These are phyloP conservation scores for Kwoniella dejecticola DNA, from an alignment of 768 basidiomycete species.

Conservation along the genomic window DNA sequence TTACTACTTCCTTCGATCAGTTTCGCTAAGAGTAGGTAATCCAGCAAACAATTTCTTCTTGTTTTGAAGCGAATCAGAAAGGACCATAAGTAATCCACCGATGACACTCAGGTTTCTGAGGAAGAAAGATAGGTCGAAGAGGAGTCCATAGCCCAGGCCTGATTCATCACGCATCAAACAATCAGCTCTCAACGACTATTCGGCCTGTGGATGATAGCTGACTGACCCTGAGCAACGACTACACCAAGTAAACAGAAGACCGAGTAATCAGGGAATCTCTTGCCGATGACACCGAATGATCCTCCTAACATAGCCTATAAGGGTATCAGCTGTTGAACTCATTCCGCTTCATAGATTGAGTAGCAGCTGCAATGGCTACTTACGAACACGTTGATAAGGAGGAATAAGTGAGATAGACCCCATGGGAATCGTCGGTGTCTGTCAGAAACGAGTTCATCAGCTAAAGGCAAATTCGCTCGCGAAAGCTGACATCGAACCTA, in stretches of 20 bases:
- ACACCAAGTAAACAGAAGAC: constrained; percentile 87
- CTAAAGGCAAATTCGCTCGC: not conserved
- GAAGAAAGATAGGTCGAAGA: constrained; percentile 99
- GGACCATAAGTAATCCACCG: constrained; percentile 98
- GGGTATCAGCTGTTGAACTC: not conserved
- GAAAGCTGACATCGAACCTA: constrained; percentile 58
- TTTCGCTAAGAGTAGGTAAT: constrained; percentile 84
- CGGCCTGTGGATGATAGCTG: not conserved
- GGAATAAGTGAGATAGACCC: constrained; percentile 92
- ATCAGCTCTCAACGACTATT: not conserved
- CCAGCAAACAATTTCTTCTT: constrained; percentile 88
- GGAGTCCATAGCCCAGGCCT: constrained; percentile 94
- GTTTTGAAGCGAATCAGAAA: constrained; percentile 89
- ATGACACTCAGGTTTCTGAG: constrained; percentile 97
- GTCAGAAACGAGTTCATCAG: constrained; percentile 2
- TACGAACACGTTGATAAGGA: constrained; percentile 86
- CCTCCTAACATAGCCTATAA: constrained; percentile 80
- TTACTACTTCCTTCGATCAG: constrained; percentile 97
- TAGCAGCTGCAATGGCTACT: constrained; percentile 55
- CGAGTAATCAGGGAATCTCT: constrained; percentile 82
- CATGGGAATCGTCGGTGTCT: constrained; percentile 95
- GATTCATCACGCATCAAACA: not conserved
- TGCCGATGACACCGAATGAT: constrained; percentile 81
- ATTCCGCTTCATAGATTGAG: not conserved
- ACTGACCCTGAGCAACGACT: constrained; percentile 77